Evolutionary conservation across 352 stramenopile genomes (phyloP), one percentile per base, ranked within the genome.

Genomic region (Phytophthora palmivora): DNA sequence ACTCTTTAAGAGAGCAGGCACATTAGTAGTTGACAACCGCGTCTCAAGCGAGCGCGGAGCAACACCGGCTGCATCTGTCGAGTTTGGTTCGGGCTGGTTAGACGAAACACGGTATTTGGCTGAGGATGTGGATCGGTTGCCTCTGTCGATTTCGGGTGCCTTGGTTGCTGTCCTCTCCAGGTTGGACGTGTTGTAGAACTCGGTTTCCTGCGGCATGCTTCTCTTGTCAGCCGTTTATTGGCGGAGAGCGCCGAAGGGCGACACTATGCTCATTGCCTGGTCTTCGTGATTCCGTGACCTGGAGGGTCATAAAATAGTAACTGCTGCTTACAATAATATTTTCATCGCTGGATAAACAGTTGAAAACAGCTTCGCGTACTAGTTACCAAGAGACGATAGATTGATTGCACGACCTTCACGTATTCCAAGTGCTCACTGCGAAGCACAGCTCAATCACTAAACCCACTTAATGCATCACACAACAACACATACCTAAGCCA

Each of bases 401-500:
- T 68, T 68, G 51, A 28, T 28, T 28, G 24, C 6, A 28, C 6
- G 3, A 28, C 6, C 24, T 28, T 28, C 24, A 28, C 24, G 24
- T 6, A 28, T 6, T 28, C 24, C 24, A 28, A 28, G 24, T 6
- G 24, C 24, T 28, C 24, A 28, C 24, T 28, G 24, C 24, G 3
- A 28, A 28, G 24, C 6, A 28, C n/a, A n/a, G n/a, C 24, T 28
- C 6, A 28, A 28, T 28, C 24, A n/a, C n/a, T n/a, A n/a, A n/a
- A n/a, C n/a, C n/a, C n/a, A n/a, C n/a, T n/a, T n/a, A 28, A 14
- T 34, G 30, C 26, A 56, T 34, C 44, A 51, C n/a, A n/a, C 18
- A 14, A 49, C 36, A 55, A 38, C 54, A 67, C 46, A 63, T 44
- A 65, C 32, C 22, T 73, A 67, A 38, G 41, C 44, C 58, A 82